A percentile compares a stretch with the other conserved stretches of the same genome.
Conservation (phyloP, 805 yeast species). For the Grigorovia transvaalensis region DNA sequence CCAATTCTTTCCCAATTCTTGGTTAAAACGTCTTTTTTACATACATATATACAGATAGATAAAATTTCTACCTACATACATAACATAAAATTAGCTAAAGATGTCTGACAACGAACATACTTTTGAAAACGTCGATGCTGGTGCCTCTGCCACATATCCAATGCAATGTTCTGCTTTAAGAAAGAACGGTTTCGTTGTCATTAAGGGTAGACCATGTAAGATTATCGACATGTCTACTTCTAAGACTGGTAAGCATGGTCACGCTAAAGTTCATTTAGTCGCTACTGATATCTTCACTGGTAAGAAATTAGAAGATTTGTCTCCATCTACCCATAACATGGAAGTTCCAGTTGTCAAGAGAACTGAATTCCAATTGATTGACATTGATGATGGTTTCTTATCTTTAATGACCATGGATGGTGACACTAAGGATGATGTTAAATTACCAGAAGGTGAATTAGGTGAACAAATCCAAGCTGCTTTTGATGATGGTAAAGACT, state of each 20-base stretch:
- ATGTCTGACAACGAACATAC: constrained; percentile 60
- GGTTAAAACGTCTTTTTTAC: too few species aligned
- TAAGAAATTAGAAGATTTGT: constrained; percentile 97
- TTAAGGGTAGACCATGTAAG: constrained; percentile 98
- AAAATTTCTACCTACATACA: too few species aligned
- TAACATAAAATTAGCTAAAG: background rate
- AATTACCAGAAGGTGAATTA: constrained; percentile 92
- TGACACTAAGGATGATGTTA: constrained; percentile 97
- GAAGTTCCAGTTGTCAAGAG: constrained; percentile 95
- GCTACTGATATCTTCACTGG: constrained; percentile 97
- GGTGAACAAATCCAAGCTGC: constrained; percentile 86
- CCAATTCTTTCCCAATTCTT: too few species aligned
- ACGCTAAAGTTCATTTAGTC: constrained; percentile 98
- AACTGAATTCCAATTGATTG: constrained; percentile 89
- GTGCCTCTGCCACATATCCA: constrained; percentile 97
- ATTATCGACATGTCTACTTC: constrained; percentile 99
- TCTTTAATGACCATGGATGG: constrained; percentile 93
- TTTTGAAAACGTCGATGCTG: constrained; percentile 96
- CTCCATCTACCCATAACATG: constrained; percentile 99
- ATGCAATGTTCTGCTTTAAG: constrained; percentile 99
- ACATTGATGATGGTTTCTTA: constrained; percentile 95
- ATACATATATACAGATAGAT: too few species aligned
- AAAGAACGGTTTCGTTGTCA: constrained; percentile 97
- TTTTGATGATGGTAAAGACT: constrained; percentile 95
- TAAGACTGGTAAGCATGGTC: constrained; percentile 99